phyloP scores from a whole-genome alignment of 371 early-diverging fungal species.

The Apophysomyces trapeziformis region DNA sequence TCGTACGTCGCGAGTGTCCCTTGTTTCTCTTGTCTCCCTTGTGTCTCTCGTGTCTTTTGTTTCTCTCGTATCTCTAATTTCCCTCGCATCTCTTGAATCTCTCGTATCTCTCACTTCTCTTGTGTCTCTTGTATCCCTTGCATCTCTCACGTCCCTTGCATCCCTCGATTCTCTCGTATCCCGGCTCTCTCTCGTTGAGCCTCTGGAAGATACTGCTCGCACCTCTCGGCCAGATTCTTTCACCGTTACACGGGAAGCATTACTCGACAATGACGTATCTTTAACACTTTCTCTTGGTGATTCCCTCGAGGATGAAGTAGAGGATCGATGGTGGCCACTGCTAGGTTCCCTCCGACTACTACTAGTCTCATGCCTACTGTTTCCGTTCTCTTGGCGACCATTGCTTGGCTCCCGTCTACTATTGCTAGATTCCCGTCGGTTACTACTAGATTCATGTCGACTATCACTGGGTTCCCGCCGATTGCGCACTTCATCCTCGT shows the following conservation, averaged over 20 bases:
- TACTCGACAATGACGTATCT: not conserved
- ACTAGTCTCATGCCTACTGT: constrained; percentile 9
- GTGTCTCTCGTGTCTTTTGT: not conserved
- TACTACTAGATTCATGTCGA: constrained; percentile 20
- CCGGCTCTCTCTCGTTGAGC: not conserved
- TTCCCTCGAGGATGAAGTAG: not conserved
- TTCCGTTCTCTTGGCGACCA: constrained; percentile 5
- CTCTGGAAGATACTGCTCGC: constrained; percentile 4
- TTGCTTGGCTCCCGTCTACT: not conserved
- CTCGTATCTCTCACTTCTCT: constrained; percentile 2
- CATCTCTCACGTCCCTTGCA: not conserved
- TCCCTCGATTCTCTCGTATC: not conserved
- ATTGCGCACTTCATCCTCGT: constrained; percentile 17
- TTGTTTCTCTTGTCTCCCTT: not conserved
- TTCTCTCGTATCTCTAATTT: not conserved
- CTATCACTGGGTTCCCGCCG: constrained; percentile 16
- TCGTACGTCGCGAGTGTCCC: not conserved
- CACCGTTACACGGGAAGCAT: not conserved
- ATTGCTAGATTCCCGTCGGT: constrained; percentile 10
- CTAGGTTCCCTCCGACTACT: constrained; percentile 6
- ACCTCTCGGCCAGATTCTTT: constrained; percentile 1
- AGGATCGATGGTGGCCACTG: not conserved
- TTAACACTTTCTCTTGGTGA: constrained; percentile 4
- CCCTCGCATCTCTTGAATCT: constrained; percentile 1
- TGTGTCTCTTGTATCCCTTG: not conserved